Evolutionary conservation across 2,329 filamentous ascomycete species (phyloP).

Genomic region (Septoria petroselini): DNA sequence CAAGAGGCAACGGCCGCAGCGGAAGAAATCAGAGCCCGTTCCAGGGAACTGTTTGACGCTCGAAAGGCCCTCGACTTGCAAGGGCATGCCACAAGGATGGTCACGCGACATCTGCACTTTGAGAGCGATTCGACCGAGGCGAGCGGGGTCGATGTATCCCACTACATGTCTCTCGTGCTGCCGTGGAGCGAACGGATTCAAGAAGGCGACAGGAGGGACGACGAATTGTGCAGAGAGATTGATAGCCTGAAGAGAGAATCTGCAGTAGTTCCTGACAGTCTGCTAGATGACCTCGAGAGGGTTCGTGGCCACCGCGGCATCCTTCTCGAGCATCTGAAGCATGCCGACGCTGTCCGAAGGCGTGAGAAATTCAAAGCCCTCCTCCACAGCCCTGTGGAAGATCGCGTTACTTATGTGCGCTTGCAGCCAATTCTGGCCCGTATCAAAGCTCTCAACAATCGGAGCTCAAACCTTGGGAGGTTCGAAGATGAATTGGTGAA

Average conservation of each 20-base stretch:
- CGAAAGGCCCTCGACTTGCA: background rate
- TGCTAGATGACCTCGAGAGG: background rate
- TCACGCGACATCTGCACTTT: constrained; percentile 22
- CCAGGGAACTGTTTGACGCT: constrained; percentile 1
- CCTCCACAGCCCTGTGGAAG: constrained; percentile 2
- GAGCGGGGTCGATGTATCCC: background rate
- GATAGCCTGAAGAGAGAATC: background rate
- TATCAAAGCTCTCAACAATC: too few relatives aligned
- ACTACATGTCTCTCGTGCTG: constrained; percentile 10
- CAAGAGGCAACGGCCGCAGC: constrained; percentile 13
- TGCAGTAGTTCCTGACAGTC: background rate
- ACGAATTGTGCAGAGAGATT: background rate
- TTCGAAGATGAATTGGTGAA: background rate
- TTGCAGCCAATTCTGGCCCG: background rate
- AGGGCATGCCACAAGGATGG: constrained; percentile 17
- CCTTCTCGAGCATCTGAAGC: background rate
- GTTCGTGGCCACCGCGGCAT: background rate
- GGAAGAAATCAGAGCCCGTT: background rate
- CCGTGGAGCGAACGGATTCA: background rate
- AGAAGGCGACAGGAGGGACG: background rate
- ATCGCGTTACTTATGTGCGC: constrained; percentile 5
- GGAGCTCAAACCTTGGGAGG: background rate
- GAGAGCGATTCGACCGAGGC: constrained; percentile 11
- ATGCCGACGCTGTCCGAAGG: constrained; percentile 2
- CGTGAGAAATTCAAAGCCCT: constrained; percentile 13